A percentile compares a stretch with the other conserved stretches of the same genome.
Conservation (phyloP, 202 grass and related monocot species). For the Setaria italica region DNA sequence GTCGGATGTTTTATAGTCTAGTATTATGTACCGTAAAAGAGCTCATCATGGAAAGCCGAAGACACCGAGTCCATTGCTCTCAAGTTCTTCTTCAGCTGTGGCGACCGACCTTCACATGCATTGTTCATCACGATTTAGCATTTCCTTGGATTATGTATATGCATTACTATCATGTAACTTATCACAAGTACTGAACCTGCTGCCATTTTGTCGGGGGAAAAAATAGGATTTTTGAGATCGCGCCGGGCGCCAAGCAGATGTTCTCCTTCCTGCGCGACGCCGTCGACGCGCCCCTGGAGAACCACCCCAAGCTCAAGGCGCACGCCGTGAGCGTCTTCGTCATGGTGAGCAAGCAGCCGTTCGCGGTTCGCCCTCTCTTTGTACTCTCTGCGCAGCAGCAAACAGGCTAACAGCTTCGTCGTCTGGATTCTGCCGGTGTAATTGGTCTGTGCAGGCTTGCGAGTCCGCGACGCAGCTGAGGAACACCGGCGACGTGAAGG, state of each 20-base stretch:
- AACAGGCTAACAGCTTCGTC: too few relatives aligned
- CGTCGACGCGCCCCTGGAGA: slow-evolving; percentile 54
- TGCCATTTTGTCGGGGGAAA: background rate
- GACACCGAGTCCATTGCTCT: slow-evolving; percentile 60
- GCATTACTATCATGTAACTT: background rate
- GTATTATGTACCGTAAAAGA: too few relatives aligned
- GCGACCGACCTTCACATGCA: background rate
- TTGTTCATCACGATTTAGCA: background rate
- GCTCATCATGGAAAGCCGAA: slow-evolving; percentile 59
- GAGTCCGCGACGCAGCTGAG: slow-evolving; percentile 79
- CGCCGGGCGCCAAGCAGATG: slow-evolving; percentile 67
- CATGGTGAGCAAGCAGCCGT: slow-evolving; percentile 41
- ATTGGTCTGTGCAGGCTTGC: slow-evolving; percentile 54
- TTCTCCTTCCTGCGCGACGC: slow-evolving; percentile 75
- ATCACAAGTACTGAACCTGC: background rate
- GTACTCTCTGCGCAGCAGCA: too few relatives aligned
- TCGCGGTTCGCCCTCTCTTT: too few relatives aligned
- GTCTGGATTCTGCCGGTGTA: background rate
- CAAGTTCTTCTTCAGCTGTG: slow-evolving; percentile 84
- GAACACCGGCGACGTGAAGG: slow-evolving; percentile 65
- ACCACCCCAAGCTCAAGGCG: slow-evolving; percentile 70
- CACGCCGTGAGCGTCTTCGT: slow-evolving; percentile 71
- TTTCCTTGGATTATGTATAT: background rate
- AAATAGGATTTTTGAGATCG: slow-evolving; percentile 83
- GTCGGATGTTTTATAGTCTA: too few relatives aligned